Evolutionary conservation across 2,329 filamentous ascomycete species (phyloP).

Genomic region (Talaromyces sp.): DNA sequence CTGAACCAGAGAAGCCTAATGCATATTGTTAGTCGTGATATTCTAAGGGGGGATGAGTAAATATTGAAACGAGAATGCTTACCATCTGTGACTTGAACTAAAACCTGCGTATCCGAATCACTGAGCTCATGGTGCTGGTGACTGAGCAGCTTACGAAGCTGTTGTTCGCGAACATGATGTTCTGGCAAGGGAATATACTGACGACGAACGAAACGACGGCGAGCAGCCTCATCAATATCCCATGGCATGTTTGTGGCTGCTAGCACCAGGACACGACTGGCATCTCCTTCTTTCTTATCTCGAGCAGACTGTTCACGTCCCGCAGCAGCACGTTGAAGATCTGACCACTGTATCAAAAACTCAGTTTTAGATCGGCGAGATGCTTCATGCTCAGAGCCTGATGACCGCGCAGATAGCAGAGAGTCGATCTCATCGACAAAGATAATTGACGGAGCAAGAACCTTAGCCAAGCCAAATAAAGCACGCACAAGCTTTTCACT

Average conservation of each 20-base stretch:
- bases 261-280: constrained; percentile 85
- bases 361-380: constrained; percentile 95
- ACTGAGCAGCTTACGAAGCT: constrained; percentile 76
- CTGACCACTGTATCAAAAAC: constrained; percentile 96
- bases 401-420: constrained; percentile 78
- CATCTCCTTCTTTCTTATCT: constrained; percentile 74
- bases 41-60: constrained; percentile 9
- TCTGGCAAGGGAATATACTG: constrained; percentile 97
- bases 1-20: constrained; percentile 92
- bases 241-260: constrained; percentile 96
- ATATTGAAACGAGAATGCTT: constrained; percentile 20
- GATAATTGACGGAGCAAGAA: constrained; percentile 90
- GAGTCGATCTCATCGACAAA: constrained; percentile 99
- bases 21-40: neutral
- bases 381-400: constrained; percentile 82
- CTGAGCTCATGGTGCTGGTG: constrained; percentile 83
- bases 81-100: constrained; percentile 87
- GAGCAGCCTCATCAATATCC: constrained; percentile 95
- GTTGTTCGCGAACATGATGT: constrained; percentile 73
- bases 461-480: constrained; percentile 85
- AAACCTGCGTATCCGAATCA: constrained; percentile 68
- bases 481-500: constrained; percentile 95
- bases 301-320: constrained; percentile 68
- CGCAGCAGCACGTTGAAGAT: constrained; percentile 87
- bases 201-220: constrained; percentile 84